Conservation (phyloP, 2,329 filamentous ascomycete species). For the Xylariales sp. region DNA sequence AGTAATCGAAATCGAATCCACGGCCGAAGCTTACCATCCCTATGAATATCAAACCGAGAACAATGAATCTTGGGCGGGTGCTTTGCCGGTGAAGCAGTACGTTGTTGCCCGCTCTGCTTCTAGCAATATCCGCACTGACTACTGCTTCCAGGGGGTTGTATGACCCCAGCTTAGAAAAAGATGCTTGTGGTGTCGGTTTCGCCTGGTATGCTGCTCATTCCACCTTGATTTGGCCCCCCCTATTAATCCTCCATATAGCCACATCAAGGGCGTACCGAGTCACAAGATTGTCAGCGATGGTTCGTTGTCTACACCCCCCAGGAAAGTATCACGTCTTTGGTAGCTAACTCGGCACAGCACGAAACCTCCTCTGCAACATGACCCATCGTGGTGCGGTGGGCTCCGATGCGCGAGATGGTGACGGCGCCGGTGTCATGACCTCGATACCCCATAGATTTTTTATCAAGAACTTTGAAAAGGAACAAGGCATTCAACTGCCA, state of each 20-base stretch:
- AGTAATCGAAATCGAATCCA: constrained; percentile 70
- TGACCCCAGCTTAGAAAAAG: constrained; percentile 94
- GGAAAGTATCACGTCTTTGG: neutral
- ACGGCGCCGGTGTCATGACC: constrained; percentile 99
- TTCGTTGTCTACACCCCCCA: constrained; percentile 57
- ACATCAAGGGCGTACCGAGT: constrained; percentile 96
- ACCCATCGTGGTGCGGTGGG: constrained; percentile 98
- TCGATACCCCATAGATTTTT: constrained; percentile 99
- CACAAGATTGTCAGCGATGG: constrained; percentile 99
- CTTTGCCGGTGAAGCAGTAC: constrained; percentile 93
- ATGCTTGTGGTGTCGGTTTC: constrained; percentile 99
- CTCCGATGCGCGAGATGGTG: constrained; percentile 96
- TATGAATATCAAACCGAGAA: constrained; percentile 92
- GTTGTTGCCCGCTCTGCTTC: constrained; percentile 43
- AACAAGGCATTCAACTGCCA: constrained; percentile 88
- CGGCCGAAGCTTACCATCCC: constrained; percentile 69
- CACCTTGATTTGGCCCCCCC: constrained; percentile 21
- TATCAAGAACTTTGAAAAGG: constrained; percentile 95
- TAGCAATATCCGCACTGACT: constrained; percentile 35
- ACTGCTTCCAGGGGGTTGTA: constrained; percentile 77
- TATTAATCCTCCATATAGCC: constrained; percentile 62
- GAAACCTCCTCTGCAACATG: constrained; percentile 98
- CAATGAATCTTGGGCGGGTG: constrained; percentile 89
- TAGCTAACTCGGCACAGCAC: constrained; percentile 66
- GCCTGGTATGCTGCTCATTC: constrained; percentile 73